Conservation (phyloP, 345 rosid genomes). For the Barbarea vulgaris region DNA sequence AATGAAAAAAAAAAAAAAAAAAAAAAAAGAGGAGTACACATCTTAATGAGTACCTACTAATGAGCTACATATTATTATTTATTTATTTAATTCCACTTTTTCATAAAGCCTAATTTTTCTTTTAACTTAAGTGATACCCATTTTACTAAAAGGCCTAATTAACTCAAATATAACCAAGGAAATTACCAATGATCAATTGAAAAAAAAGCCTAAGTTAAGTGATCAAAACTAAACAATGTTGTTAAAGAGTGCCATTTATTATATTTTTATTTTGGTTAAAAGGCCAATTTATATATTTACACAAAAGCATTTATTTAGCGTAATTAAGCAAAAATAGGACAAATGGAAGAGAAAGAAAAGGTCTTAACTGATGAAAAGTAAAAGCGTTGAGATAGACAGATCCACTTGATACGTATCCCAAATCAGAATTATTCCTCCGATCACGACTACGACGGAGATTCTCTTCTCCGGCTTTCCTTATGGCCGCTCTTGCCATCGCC, state of each 20-base stretch:
- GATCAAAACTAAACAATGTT: conserved; percentile 23
- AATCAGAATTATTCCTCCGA: conserved; percentile 32
- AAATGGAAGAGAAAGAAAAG: conserved; percentile 15
- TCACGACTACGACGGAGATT: conserved; percentile 34
- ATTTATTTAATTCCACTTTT: background rate
- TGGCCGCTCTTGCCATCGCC: conserved; percentile 67
- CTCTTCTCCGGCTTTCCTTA: conserved; percentile 47
- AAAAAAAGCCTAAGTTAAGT: background rate
- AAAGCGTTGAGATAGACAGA: conserved; percentile 57
- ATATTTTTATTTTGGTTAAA: background rate
- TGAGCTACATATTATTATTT: conserved; percentile 22
- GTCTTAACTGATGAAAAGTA: conserved; percentile 71
- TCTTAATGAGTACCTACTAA: conserved; percentile 23
- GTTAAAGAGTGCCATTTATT: background rate
- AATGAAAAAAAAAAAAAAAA: background rate
- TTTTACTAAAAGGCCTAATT: background rate
- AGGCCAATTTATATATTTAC: background rate
- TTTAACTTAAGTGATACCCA: background rate
- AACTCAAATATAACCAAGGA: background rate
- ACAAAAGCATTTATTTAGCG: background rate
- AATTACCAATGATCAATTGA: background rate
- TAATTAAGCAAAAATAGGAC: conserved; percentile 17
- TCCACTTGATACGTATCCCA: conserved; percentile 50
- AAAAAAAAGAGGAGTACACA: background rate
- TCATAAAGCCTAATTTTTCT: background rate